Evolutionary conservation across 768 basidiomycete species (phyloP).

Genomic region (Termitomyces bulborhizus): DNA sequence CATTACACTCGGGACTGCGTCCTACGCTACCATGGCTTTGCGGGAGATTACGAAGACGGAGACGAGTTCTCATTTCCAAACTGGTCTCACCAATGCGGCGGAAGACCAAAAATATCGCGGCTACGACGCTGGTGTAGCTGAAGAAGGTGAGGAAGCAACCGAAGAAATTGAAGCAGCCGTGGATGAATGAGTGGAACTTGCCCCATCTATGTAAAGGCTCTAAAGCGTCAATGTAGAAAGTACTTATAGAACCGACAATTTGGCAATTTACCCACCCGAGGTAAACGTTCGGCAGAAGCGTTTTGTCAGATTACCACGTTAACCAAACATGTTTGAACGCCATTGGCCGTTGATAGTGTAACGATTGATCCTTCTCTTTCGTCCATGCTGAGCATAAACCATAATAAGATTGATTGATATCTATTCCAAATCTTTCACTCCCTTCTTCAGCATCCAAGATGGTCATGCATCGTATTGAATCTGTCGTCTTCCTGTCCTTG

Average conservation of each 20-base stretch:
- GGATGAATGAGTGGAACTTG: neutral
- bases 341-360: neutral
- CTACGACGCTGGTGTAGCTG: slow-evolving; percentile 27
- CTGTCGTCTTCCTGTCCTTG: slow-evolving; percentile 83
- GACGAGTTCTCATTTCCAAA: slow-evolving; percentile 89
- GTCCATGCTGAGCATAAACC: neutral
- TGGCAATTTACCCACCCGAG: no score
- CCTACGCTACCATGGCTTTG: slow-evolving; percentile 98
- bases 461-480: slow-evolving; percentile 65
- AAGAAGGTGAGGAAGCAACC: slow-evolving; percentile 19
- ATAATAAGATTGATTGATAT: no score
- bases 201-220: no score
- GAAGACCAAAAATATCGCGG: slow-evolving; percentile 82
- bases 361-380: neutral
- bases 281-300: no score
- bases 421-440: neutral
- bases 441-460: neutral
- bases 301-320: no score
- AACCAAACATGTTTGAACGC: neutral
- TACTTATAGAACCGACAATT: neutral
- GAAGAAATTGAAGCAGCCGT: slow-evolving; percentile 13
- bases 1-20: slow-evolving; percentile 81
- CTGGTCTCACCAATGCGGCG: slow-evolving; percentile 64
- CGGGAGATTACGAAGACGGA: slow-evolving; percentile 94
- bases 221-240: neutral